A percentile compares a stretch with the other conserved stretches of the same genome.
Evolutionary conservation across 495 filamentous ascomycete genomes (phyloP).

Genomic region (Astrothelium macrocarpum): DNA sequence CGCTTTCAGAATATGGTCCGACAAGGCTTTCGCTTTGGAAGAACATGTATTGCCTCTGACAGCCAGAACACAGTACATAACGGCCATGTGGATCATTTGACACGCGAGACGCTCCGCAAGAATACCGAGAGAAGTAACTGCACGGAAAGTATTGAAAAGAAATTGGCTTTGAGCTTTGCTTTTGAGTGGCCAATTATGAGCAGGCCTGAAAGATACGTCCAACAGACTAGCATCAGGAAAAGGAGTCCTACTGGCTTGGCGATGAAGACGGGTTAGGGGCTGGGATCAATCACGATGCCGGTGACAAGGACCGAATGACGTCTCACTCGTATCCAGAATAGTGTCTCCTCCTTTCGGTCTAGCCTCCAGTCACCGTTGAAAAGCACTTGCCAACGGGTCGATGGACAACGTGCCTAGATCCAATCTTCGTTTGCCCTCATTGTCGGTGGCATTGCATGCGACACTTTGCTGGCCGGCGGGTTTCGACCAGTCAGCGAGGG

Average conservation of each 20-base stretch:
- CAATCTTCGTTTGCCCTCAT: background rate
- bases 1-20: no score
- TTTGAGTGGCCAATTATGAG: background rate
- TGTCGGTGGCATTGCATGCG: background rate
- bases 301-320: background rate
- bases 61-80: background rate
- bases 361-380: background rate
- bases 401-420: background rate
- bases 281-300: background rate
- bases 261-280: background rate
- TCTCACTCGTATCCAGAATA: no score
- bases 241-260: background rate
- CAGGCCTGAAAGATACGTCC: background rate
- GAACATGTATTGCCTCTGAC: background rate
- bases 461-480: background rate
- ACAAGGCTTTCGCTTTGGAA: no score
- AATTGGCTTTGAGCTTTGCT: background rate
- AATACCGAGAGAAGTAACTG: no score
- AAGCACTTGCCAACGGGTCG: background rate
- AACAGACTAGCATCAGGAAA: background rate
- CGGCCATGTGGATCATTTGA: no score
- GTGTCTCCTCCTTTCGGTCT: background rate
- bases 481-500: background rate
- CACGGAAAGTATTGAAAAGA: constrained; percentile 2
- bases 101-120: no score